These are phyloP conservation scores for Luffa acutangula DNA, from an alignment of 306 rosid species.

Conservation along the genomic window DNA sequence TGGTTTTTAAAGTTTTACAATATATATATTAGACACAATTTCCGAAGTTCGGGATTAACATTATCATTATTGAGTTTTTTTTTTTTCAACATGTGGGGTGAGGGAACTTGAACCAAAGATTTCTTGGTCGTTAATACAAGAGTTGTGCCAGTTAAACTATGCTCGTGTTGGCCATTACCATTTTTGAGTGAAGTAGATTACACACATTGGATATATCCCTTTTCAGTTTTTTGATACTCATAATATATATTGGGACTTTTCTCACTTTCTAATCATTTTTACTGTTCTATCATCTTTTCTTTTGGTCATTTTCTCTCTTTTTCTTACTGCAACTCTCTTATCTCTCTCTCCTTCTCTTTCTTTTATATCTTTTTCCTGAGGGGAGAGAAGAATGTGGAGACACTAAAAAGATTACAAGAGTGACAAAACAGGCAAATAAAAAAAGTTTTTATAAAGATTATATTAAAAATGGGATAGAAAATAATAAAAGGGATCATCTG, in stretches of 20 bases:
- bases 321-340: background rate
- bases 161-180: no score
- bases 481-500: background rate
- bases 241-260: background rate
- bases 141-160: no score
- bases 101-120: no score
- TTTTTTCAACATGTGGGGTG: no score
- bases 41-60: no score
- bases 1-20: no score
- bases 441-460: background rate
- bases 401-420: background rate
- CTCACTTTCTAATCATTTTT: background rate
- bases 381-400: no score
- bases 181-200: no score
- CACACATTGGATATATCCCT: background rate
- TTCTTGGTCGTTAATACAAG: no score
- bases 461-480: background rate
- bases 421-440: background rate
- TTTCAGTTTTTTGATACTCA: background rate
- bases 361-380: background rate
- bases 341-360: background rate
- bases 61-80: no score
- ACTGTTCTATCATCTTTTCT: background rate
- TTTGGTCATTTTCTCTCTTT: background rate
- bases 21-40: no score